Evolutionary conservation across 2,329 filamentous ascomycete species (phyloP), one percentile per base, ranked within the genome.

Genomic region (Aspergillus sergii): DNA sequence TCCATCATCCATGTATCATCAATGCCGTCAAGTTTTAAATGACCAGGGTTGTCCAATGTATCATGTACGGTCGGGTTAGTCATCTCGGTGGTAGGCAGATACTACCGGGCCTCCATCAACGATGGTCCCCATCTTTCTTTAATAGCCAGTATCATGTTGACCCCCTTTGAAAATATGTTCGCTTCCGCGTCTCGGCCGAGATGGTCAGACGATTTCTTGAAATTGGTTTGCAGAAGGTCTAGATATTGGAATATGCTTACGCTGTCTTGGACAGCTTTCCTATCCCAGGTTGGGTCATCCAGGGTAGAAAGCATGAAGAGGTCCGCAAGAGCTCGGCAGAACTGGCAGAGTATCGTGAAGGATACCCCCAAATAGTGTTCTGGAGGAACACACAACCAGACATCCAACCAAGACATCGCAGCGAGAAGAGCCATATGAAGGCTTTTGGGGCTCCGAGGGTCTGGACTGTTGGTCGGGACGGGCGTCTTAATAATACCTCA

Each of bases 371-470:
- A 8, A 12, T 50, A 50, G 4, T 50, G 21, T 26, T 26, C 23
- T 4, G 23, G 46, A 2, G 23, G 46, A 28, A 30, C 26, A 28
- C 46, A 21, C 19, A 50, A 12, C 21, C 21, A 50, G n/a, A 50
- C 46, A 19, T 50, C 46, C 9, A 50, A 16, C 46, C 23, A 50
- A 7, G 46, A 9, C 23, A 28, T 50, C 9, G 46, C 14, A 21
- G 46, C 46, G 10, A 21, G 21, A 3, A 50, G 46, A 28, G 0
- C 9, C 8, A 4, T 3, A 19, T 50, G 14, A 21, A 28, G 46
- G 11, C 46, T 32, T 36, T 58, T 39, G 4, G 63, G 48, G 11
- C 54, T 32, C 11, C 55, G 60, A 34, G 58, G 34, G 34, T 63
- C 53, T 8, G 61, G 57, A 4, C 45, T 16, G 6, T 14, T 48